Base-by-base conservation (phyloP, 495 filamentous ascomycete genomes). In the Aspergillus heteromorphus region DNA sequence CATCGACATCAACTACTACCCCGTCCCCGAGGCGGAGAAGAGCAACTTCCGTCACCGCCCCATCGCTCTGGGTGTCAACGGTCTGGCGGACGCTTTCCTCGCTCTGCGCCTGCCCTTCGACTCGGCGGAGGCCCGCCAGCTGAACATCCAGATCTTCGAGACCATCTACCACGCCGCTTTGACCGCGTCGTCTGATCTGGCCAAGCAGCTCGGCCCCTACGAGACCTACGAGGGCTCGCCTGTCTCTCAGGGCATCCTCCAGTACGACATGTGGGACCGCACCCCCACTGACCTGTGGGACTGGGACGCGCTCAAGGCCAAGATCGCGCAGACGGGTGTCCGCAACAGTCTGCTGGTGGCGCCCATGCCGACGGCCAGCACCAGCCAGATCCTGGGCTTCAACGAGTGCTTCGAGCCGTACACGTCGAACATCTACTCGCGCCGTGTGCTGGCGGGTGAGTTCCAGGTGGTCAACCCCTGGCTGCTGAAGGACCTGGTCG, bases 361-460 rank as follows among this genome's bases (percentile, higher is more conserved):
- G 16, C 93, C 93, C 58, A 98, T 98, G 93, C 93, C 93, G 13
- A 98, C 93, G 53, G 93, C 93, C 45, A 89, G 85, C 56, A 98
- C 93, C 31, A 92, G 87, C 59, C 93, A 97, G 76, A 98, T 98
- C 66, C 77, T 97, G 49, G 93, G 93, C 59, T 91, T 95, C 83
- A 98, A 98, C 68, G 93, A 98, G 72, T 98, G 93, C 80, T 98
- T 98, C 71, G 93, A 98, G 80, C 93, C 93, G 14, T 98, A 98
- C 74, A 98, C 93, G 6, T 96, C 91, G 55, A 98, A 98, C 79
- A 97, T 98, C 72, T 98, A 98, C 80, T 95, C 91, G 40, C 93
- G 93, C 55, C 93, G 93, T 81, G 93, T 98, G 40, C 79, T 98
- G 55, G 93, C 93, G 54, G 93, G 93, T 65, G 93, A 98, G 69